Conservation (phyloP, 2,329 filamentous ascomycete species). For the Alternaria ethzedia region DNA sequence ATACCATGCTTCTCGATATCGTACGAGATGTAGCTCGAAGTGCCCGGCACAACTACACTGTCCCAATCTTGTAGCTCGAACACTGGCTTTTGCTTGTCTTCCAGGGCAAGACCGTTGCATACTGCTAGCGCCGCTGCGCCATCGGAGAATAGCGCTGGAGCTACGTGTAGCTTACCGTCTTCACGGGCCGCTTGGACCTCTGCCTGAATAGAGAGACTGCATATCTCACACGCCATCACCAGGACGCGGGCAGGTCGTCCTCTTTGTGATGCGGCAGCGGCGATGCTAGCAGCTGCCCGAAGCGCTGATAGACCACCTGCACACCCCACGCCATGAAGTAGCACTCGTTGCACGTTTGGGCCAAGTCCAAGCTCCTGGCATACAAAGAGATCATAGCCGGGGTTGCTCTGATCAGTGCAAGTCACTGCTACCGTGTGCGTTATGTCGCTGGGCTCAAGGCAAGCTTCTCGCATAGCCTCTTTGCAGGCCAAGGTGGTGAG, state of each 20-base stretch:
- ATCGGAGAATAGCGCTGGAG: constrained; percentile 71
- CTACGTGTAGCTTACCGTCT: constrained; percentile 64
- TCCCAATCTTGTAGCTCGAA: constrained; percentile 72
- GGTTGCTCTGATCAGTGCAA: constrained; percentile 47
- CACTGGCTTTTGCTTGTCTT: constrained; percentile 40
- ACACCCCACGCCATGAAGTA: constrained; percentile 50
- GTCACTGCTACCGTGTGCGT: constrained; percentile 51
- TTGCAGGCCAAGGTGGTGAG: constrained; percentile 41
- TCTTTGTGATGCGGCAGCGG: constrained; percentile 66
- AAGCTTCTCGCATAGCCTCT: constrained; percentile 42
- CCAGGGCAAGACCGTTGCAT: constrained; percentile 66
- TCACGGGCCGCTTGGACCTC: constrained; percentile 67
- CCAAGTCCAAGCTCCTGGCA: constrained; percentile 39
- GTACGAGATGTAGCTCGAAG: constrained; percentile 68
- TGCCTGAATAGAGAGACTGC: constrained; percentile 63
- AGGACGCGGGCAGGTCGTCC: constrained; percentile 67
- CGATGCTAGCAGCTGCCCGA: constrained; percentile 66
- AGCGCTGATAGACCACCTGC: constrained; percentile 47
- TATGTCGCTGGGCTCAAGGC: constrained; percentile 28
- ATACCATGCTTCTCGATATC: constrained; percentile 67
- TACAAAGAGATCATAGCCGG: constrained; percentile 49
- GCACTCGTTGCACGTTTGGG: constrained; percentile 39
- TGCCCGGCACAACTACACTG: constrained; percentile 66
- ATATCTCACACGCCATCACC: constrained; percentile 67
- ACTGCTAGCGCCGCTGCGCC: constrained; percentile 71